Conservation (phyloP, 306 rosid genomes). For the Casuarina glauca region DNA sequence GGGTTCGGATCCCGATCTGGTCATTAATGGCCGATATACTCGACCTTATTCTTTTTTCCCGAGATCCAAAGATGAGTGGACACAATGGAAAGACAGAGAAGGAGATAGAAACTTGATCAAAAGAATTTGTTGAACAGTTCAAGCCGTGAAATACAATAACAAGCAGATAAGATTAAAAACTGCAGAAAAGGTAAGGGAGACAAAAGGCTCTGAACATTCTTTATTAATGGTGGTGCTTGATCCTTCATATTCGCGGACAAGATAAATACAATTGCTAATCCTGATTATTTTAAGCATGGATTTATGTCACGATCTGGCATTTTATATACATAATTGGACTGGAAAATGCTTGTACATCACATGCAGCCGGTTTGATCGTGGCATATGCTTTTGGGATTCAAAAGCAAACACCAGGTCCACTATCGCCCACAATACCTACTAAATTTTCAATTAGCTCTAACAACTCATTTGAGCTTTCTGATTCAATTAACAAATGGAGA, state of each 20-base stretch:
- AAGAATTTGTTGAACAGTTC: constrained; percentile 3
- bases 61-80: constrained; percentile 4
- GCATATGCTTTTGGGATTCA: constrained; percentile 8
- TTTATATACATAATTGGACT: neutral
- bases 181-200: neutral
- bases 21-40: neutral
- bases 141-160: constrained; percentile 32
- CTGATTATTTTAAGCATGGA: constrained; percentile 13
- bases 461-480: constrained; percentile 23
- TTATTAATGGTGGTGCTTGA: constrained; percentile 22
- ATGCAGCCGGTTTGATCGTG: neutral
- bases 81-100: neutral
- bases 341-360: neutral
- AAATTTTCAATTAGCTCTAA: constrained; percentile 28
- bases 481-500: neutral
- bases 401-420: constrained; percentile 8
- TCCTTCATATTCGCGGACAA: constrained; percentile 41
- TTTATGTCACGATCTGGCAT: constrained; percentile 5
- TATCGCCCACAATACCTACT: constrained; percentile 30
- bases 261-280: constrained; percentile 10
- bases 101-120: constrained; percentile 12
- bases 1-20: neutral
- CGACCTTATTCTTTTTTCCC: neutral
- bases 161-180: constrained; percentile 24
- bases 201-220: constrained; percentile 17